Percentiles rank a stretch among this genome's conserved stretches.
phyloP scores from a whole-genome alignment of 2,329 filamentous ascomycete genomes.

The Daldinia sp. region DNA sequence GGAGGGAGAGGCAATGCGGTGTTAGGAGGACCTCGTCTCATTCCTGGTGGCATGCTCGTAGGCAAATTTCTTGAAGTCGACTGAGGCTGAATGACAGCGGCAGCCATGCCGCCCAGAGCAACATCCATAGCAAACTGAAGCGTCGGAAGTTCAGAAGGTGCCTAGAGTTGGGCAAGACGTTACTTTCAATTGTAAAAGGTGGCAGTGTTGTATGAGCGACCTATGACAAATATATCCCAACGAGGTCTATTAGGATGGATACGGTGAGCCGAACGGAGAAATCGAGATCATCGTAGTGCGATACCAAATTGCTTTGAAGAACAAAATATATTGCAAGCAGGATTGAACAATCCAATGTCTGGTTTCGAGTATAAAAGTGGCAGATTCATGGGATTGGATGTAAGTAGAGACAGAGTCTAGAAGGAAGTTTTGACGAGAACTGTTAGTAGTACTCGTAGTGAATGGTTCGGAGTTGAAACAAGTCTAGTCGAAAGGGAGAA shows the following conservation, averaged over 20 bases:
- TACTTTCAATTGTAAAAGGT: slow-evolving; percentile 34
- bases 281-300: slow-evolving; percentile 31
- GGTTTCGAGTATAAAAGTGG: slow-evolving; percentile 1
- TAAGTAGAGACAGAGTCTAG: slow-evolving; percentile 17
- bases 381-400: slow-evolving; percentile 4
- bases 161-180: slow-evolving; percentile 16
- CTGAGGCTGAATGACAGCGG: slow-evolving; percentile 43
- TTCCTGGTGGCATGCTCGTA: slow-evolving; percentile 41
- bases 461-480: slow-evolving; percentile 43
- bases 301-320: slow-evolving; percentile 2
- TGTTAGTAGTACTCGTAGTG: slow-evolving; percentile 36
- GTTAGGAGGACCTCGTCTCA: slow-evolving; percentile 42
- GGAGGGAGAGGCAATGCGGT: slow-evolving; percentile 52
- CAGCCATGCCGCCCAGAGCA: slow-evolving; percentile 44
- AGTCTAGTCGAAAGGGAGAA: slow-evolving; percentile 26
- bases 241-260: slow-evolving; percentile 29
- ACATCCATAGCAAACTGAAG: slow-evolving; percentile 40
- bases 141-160: neutral
- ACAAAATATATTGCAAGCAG: slow-evolving; percentile 6
- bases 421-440: slow-evolving; percentile 38
- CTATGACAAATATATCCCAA: slow-evolving; percentile 19
- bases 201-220: slow-evolving; percentile 28
- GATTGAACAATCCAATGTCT: slow-evolving; percentile 10
- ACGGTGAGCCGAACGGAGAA: slow-evolving; percentile 19
- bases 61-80: slow-evolving; percentile 43